Conservation (phyloP, 73 alveolate genomes). For the Paramecium pentaurelia region DNA sequence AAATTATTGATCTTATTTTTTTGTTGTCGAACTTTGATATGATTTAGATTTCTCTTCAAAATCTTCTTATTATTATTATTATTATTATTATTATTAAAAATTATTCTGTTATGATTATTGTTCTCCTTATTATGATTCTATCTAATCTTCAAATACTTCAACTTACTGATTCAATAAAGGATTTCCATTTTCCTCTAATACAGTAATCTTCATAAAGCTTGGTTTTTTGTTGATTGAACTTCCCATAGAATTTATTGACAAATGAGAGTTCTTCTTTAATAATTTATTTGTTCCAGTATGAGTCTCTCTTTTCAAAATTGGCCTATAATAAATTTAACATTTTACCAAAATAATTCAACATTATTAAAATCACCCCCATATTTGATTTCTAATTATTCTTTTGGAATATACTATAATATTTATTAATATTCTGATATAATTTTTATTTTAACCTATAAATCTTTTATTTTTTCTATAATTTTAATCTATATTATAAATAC, state of each 20-base stretch:
- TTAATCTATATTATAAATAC: background rate
- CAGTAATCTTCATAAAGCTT: slow-evolving; percentile 23
- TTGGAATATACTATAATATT: background rate
- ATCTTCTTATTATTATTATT: background rate
- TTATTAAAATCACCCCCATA: slow-evolving; percentile 38
- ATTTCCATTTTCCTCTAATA: slow-evolving; percentile 50
- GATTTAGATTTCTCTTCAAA: slow-evolving; percentile 7
- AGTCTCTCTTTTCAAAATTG: background rate
- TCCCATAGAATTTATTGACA: background rate
- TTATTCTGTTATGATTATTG: background rate
- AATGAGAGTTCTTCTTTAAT: background rate
- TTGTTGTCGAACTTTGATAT: background rate
- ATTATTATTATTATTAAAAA: background rate
- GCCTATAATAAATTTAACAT: background rate
- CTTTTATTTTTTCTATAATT: background rate
- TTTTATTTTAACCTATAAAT: background rate
- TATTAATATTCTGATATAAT: background rate
- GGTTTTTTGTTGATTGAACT: background rate
- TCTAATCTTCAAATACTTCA: background rate
- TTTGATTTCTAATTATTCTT: slow-evolving; percentile 8
- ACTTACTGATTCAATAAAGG: background rate
- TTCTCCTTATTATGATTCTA: background rate
- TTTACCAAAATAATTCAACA: slow-evolving; percentile 1
- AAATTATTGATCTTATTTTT: background rate
- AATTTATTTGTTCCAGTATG: background rate